Conservation (phyloP, 345 rosid species). For the Noccaea bulbosa region DNA sequence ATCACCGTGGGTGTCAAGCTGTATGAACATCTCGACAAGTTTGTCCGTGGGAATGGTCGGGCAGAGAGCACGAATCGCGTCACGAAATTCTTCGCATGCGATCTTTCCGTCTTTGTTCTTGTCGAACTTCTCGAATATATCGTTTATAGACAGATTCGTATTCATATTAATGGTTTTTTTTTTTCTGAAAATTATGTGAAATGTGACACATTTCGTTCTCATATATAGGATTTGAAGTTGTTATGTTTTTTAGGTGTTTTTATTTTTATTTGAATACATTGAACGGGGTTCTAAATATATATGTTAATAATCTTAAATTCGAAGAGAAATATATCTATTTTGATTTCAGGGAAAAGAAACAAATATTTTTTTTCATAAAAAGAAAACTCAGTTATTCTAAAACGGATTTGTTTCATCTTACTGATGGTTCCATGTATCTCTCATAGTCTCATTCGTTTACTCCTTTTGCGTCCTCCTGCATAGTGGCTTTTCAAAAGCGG, state of each 20-base stretch:
- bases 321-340: background rate
- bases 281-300: background rate
- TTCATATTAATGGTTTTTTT: background rate
- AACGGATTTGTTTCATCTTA: background rate
- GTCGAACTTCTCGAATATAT: constrained; percentile 68
- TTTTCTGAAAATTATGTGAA: background rate
- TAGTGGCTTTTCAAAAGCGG: too few relatives aligned
- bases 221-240: constrained; percentile 5
- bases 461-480: too few relatives aligned
- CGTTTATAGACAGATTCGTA: constrained; percentile 32
- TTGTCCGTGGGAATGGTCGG: constrained; percentile 51
- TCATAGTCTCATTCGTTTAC: too few relatives aligned
- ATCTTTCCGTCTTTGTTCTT: constrained; percentile 84
- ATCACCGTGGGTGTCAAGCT: constrained; percentile 79
- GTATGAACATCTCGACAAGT: constrained; percentile 56
- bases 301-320: background rate
- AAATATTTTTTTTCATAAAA: background rate
- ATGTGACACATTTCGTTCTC: background rate
- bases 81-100: constrained; percentile 62
- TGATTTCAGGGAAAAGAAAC: background rate
- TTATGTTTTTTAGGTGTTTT: background rate
- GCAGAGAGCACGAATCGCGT: constrained; percentile 51
- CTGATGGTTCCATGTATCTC: background rate
- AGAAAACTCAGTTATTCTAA: background rate
- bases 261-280: background rate